Evolutionary conservation across 495 filamentous ascomycete genomes (phyloP).

Genomic region (Penicillium roqueforti): DNA sequence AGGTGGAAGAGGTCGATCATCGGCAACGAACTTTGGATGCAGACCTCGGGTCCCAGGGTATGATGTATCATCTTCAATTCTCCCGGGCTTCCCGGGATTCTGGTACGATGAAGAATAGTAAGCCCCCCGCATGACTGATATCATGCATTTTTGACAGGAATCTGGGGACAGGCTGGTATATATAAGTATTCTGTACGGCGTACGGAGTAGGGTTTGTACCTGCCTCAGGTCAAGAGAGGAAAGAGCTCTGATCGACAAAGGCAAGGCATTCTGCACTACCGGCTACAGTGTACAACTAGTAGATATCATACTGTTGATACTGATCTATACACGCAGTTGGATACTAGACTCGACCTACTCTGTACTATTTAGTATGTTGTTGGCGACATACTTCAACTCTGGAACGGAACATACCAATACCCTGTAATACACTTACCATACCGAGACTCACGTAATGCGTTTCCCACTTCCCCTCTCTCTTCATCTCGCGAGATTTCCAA

Average conservation of each 20-base stretch:
- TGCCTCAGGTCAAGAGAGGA: not conserved
- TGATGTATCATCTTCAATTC: slow-evolving; percentile 3
- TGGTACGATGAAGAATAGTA: slow-evolving; percentile 8
- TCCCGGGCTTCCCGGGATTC: slow-evolving; percentile 12
- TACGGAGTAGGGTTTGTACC: too few relatives aligned
- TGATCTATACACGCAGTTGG: too few relatives aligned
- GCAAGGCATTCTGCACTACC: slow-evolving; percentile 2
- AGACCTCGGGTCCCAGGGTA: not conserved
- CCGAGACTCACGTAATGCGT: slow-evolving; percentile 9
- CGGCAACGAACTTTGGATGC: not conserved
- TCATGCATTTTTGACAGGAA: slow-evolving; percentile 9
- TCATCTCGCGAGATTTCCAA: slow-evolving; percentile 29
- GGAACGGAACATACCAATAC: slow-evolving; percentile 15
- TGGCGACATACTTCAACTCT: not conserved
- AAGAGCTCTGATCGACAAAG: not conserved
- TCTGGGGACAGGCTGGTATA: slow-evolving; percentile 6
- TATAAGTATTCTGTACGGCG: not conserved
- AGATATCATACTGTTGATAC: slow-evolving; percentile 1
- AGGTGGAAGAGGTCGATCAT: not conserved
- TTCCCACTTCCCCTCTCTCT: slow-evolving; percentile 39
- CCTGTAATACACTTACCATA: slow-evolving; percentile 6
- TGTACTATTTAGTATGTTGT: too few relatives aligned
- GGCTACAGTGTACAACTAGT: not conserved
- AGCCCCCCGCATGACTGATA: slow-evolving; percentile 17
- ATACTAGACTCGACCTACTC: too few relatives aligned